Percentiles rank a stretch among this genome's conserved stretches.
phyloP scores from a whole-genome alignment of 331 rosid genomes.

The Quercus phellos region DNA sequence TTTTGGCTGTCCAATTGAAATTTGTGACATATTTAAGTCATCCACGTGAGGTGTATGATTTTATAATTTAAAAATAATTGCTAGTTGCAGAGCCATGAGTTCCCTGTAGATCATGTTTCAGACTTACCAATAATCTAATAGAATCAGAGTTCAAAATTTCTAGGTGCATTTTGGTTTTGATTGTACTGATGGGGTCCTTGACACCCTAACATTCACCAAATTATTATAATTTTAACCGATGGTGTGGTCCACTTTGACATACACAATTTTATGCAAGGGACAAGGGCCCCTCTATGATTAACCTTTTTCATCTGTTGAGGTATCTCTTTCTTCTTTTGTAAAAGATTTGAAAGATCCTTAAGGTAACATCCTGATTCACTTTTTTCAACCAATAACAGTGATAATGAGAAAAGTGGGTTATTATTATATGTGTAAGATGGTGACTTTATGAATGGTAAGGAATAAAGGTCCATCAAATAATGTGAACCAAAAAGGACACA shows the following conservation, averaged over 20 bases:
- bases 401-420: not conserved
- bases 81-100: conserved; percentile 28
- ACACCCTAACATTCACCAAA: conserved; percentile 18
- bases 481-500: not conserved
- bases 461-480: not conserved
- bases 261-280: not conserved
- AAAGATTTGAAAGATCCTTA: not conserved
- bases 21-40: not conserved
- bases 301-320: not conserved
- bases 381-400: not conserved
- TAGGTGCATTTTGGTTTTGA: too few relatives aligned
- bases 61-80: conserved; percentile 2
- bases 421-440: not conserved
- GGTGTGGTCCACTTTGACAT: not conserved
- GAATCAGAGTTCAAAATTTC: too few relatives aligned
- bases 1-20: not conserved
- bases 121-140: too few relatives aligned
- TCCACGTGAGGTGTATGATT: not conserved
- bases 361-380: not conserved
- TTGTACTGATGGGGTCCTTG: conserved; percentile 21
- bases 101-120: not conserved
- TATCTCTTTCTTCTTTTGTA: conserved; percentile 4
- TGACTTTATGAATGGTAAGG: not conserved
- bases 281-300: too few relatives aligned
- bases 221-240: conserved; percentile 15